Percentiles rank a stretch among this genome's conserved stretches.
These are phyloP conservation scores for Podospora bellae-mahoneyi DNA, from an alignment of 495 filamentous ascomycete species.

Conservation along the genomic window DNA sequence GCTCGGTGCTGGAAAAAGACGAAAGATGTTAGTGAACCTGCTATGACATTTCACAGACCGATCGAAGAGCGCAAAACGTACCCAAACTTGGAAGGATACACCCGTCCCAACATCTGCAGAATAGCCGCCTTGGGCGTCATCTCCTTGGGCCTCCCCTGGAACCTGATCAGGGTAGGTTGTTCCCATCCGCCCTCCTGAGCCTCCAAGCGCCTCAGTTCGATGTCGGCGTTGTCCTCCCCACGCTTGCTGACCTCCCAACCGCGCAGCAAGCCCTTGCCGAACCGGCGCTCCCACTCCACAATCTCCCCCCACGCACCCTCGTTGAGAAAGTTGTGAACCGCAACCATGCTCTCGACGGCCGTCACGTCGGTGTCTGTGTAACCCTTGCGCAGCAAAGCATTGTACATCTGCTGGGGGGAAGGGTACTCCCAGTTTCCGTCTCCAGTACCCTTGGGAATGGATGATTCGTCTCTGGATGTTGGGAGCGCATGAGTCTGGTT, in stretches of 20 bases:
- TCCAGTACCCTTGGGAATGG: slow-evolving; percentile 78
- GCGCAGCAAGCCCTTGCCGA: slow-evolving; percentile 62
- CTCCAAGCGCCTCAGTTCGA: slow-evolving; percentile 34
- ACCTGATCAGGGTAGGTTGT: slow-evolving; percentile 71
- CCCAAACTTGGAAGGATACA: slow-evolving; percentile 77
- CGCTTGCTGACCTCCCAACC: slow-evolving; percentile 73
- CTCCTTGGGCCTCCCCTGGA: slow-evolving; percentile 83
- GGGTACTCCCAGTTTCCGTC: slow-evolving; percentile 93
- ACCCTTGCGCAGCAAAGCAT: slow-evolving; percentile 91
- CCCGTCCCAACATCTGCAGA: slow-evolving; percentile 68
- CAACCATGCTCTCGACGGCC: slow-evolving; percentile 95
- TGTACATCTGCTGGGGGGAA: slow-evolving; percentile 99
- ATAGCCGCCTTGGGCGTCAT: slow-evolving; percentile 86
- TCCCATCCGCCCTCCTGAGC: slow-evolving; percentile 34
- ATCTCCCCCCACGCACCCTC: slow-evolving; percentile 97
- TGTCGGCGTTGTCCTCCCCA: slow-evolving; percentile 58
- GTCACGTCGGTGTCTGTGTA: slow-evolving; percentile 90
- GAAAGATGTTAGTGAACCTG: slow-evolving; percentile 6
- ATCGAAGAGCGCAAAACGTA: slow-evolving; percentile 38
- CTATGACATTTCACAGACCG: neutral
- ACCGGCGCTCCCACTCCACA: slow-evolving; percentile 83
- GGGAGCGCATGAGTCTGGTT: slow-evolving; percentile 70
- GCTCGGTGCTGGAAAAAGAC: slow-evolving; percentile 53
- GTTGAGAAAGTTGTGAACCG: slow-evolving; percentile 96
- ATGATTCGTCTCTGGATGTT: slow-evolving; percentile 71